Conservation (phyloP, 345 rosid genomes). For the Brassica carinata region DNA sequence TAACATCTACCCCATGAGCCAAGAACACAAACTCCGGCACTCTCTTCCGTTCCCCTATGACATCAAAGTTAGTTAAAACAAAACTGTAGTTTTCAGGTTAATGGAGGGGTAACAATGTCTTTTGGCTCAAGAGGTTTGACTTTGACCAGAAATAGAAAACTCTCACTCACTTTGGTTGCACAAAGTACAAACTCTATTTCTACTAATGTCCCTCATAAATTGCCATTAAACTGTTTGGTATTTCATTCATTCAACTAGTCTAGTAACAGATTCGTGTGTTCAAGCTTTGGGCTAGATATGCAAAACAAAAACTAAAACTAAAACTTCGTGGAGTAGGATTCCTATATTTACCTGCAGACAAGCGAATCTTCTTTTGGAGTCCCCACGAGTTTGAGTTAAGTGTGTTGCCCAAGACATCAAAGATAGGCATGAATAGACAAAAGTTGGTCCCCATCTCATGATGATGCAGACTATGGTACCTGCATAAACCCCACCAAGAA, state of each 20-base stretch:
- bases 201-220: conserved; percentile 15
- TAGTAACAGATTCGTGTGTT: not conserved
- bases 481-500: conserved; percentile 40
- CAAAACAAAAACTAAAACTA: not conserved
- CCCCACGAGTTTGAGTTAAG: conserved; percentile 75
- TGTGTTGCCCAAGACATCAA: conserved; percentile 78
- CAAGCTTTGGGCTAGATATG: not conserved
- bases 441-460: conserved; percentile 75
- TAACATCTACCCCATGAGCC: conserved; percentile 83
- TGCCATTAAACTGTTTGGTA: conserved; percentile 22
- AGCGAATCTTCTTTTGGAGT: conserved; percentile 54
- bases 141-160: conserved; percentile 5
- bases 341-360: conserved; percentile 50
- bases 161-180: conserved; percentile 10
- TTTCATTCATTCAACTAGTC: not conserved
- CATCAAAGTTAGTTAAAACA: not conserved
- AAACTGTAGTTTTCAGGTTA: not conserved
- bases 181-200: conserved; percentile 10
- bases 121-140: not conserved
- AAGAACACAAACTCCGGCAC: conserved; percentile 93
- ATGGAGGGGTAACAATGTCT: not conserved
- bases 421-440: conserved; percentile 97
- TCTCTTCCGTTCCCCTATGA: conserved; percentile 50
- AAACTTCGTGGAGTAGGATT: not conserved
- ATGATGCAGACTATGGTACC: conserved; percentile 91